Evolutionary conservation across 208 protist genomes (phyloP).

Genomic region (Wallacemonas sp.): DNA sequence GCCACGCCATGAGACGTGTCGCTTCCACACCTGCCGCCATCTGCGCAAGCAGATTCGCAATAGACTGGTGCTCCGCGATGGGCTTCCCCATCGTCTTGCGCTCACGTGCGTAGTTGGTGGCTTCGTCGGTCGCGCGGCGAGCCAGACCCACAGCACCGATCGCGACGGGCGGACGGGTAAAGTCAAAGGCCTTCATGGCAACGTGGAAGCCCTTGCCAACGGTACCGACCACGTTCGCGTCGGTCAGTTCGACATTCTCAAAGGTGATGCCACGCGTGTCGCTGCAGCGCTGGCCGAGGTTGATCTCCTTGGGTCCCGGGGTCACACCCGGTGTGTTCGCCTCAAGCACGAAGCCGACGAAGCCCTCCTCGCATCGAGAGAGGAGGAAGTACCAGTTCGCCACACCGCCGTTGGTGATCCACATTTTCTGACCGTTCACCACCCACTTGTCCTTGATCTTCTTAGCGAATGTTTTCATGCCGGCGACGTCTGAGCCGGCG

Average conservation of each 20-base stretch:
- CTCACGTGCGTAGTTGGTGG: constrained; percentile 67
- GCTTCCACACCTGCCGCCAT: constrained; percentile 90
- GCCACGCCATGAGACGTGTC: constrained; percentile 62
- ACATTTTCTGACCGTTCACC: constrained; percentile 94
- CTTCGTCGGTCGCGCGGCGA: constrained; percentile 80
- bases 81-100: constrained; percentile 84
- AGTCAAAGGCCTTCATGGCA: constrained; percentile 89
- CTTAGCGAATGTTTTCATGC: constrained; percentile 81
- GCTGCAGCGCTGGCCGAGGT: constrained; percentile 91
- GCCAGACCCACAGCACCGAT: constrained; percentile 85
- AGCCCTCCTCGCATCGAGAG: constrained; percentile 66
- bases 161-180: constrained; percentile 78
- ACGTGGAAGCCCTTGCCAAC: constrained; percentile 83
- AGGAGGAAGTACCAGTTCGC: constrained; percentile 93
- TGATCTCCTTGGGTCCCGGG: constrained; percentile 82
- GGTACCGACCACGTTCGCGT: constrained; percentile 70
- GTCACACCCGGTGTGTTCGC: constrained; percentile 82
- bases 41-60: constrained; percentile 89
- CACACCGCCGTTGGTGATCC: constrained; percentile 93
- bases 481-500: constrained; percentile 86
- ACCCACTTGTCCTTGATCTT: constrained; percentile 89
- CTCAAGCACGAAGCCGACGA: constrained; percentile 90
- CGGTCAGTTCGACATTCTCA: constrained; percentile 88
- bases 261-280: constrained; percentile 92
- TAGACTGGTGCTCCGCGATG: constrained; percentile 81